Evolutionary conservation across 805 yeast genomes (phyloP).

Genomic region (Yarrowia hollandica): DNA sequence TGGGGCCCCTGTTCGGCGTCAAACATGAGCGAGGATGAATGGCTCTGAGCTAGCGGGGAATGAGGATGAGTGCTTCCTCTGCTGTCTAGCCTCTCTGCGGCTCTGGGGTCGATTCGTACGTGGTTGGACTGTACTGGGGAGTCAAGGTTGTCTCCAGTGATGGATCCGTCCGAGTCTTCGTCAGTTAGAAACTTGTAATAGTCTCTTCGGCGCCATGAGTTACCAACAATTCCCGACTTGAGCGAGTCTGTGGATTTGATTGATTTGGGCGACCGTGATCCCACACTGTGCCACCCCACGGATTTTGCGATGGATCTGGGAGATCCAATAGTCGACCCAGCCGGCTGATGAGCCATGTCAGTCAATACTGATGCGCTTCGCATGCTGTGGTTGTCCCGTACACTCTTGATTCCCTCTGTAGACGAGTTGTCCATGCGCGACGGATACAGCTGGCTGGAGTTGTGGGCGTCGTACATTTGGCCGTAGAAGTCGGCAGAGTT

Average conservation of each 20-base stretch:
- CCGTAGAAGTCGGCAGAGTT: constrained; percentile 12
- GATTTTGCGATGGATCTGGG: constrained; percentile 12
- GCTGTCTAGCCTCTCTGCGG: background rate
- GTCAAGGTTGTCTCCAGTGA: background rate
- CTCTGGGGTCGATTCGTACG: background rate
- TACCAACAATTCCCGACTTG: constrained; percentile 5
- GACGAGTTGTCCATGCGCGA: constrained; percentile 24
- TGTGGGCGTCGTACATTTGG: constrained; percentile 21
- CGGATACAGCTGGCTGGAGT: constrained; percentile 1
- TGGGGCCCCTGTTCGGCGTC: background rate
- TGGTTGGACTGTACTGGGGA: background rate
- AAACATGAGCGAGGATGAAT: constrained; percentile 13
- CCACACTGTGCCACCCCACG: constrained; percentile 8
- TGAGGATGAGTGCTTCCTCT: constrained; percentile 6
- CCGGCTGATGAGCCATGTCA: background rate
- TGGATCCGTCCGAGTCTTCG: background rate
- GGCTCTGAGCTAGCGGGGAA: constrained; percentile 6
- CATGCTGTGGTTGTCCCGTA: constrained; percentile 12
- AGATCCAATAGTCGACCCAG: constrained; percentile 6
- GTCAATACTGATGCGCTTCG: constrained; percentile 14
- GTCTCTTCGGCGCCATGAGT: background rate
- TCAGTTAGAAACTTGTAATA: constrained; percentile 25
- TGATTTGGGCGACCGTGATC: constrained; percentile 23
- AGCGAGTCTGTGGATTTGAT: constrained; percentile 16
- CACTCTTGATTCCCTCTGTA: constrained; percentile 19